Conservation (phyloP, 352 stramenopile species). For the Pythium insidiosum region DNA sequence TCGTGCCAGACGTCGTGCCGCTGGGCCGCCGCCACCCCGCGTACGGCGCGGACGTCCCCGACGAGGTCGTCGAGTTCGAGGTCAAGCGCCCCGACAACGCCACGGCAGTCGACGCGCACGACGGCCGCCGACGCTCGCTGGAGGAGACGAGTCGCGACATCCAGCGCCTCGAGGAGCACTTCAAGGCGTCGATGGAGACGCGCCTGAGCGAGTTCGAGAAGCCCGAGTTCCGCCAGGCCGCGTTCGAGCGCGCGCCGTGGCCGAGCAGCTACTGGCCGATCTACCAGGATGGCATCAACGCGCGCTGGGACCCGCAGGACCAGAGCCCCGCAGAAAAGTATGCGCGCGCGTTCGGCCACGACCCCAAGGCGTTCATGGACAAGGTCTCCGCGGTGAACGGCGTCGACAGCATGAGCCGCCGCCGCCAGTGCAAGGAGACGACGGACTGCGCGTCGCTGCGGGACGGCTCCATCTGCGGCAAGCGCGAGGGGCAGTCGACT, state of each 20-base stretch:
- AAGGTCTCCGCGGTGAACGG: conserved; percentile 6
- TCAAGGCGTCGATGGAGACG: too few species aligned
- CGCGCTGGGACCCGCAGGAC: background rate
- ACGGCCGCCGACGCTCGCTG: background rate
- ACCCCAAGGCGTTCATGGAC: conserved; percentile 10
- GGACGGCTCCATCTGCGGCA: conserved; percentile 1
- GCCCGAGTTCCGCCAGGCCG: too few species aligned
- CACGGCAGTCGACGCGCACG: background rate
- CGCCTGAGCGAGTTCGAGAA: too few species aligned
- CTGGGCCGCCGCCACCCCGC: conserved; percentile 1
- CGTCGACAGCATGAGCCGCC: background rate
- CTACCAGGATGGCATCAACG: conserved; percentile 52
- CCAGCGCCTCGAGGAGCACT: conserved; percentile 4
- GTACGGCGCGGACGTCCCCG: conserved; percentile 4
- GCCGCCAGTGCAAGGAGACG: background rate
- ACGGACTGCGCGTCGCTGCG: conserved; percentile 1
- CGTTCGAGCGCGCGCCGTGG: too few species aligned
- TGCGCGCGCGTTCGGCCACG: conserved; percentile 4
- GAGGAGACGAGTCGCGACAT: conserved; percentile 2
- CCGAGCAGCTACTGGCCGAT: conserved; percentile 56
- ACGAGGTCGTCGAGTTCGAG: conserved; percentile 2
- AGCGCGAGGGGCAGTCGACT: background rate
- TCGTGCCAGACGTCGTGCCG: background rate
- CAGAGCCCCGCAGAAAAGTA: too few species aligned
- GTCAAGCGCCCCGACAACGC: background rate